Conservation (phyloP, 2,329 filamentous ascomycete species). For the Penicillium sp. region DNA sequence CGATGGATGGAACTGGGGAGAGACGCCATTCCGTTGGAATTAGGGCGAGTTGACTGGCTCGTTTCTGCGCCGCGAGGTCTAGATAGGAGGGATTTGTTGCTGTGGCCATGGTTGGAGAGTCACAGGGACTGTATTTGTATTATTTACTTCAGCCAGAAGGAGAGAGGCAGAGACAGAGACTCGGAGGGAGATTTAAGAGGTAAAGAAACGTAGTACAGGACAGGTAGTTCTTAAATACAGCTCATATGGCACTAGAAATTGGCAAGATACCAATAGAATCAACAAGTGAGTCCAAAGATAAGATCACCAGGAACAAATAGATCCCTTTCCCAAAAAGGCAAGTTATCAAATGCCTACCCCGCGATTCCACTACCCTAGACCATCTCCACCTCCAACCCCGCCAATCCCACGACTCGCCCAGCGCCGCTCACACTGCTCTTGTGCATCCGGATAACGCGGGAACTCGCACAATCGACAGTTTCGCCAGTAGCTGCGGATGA, state of each 20-base stretch:
- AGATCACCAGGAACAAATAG: conserved; percentile 12
- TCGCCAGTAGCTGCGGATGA: conserved; percentile 44
- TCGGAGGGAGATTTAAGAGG: too few relatives aligned
- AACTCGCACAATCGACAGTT: conserved; percentile 44
- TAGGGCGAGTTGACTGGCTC: conserved; percentile 23
- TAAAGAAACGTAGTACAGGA: too few relatives aligned
- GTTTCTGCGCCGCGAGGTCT: conserved; percentile 30
- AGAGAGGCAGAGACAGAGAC: too few relatives aligned
- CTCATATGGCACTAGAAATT: too few relatives aligned
- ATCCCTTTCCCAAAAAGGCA: conserved; percentile 31
- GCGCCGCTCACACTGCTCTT: conserved; percentile 38
- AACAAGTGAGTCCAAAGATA: too few relatives aligned
- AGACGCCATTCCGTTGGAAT: conserved; percentile 31
- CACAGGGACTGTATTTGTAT: neutral
- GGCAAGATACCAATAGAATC: too few relatives aligned
- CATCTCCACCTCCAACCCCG: neutral
- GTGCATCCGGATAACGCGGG: conserved; percentile 41
- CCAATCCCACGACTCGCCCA: conserved; percentile 36
- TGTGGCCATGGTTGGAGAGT: conserved; percentile 2
- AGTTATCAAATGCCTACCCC: conserved; percentile 18
- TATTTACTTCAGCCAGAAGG: too few relatives aligned
- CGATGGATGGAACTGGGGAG: conserved; percentile 23
- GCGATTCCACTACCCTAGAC: too few relatives aligned
- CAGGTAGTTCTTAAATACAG: too few relatives aligned
- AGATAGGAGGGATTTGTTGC: conserved; percentile 20